Evolutionary conservation across 805 yeast genomes (phyloP).

Genomic region (Saccharomycopsis vini): DNA sequence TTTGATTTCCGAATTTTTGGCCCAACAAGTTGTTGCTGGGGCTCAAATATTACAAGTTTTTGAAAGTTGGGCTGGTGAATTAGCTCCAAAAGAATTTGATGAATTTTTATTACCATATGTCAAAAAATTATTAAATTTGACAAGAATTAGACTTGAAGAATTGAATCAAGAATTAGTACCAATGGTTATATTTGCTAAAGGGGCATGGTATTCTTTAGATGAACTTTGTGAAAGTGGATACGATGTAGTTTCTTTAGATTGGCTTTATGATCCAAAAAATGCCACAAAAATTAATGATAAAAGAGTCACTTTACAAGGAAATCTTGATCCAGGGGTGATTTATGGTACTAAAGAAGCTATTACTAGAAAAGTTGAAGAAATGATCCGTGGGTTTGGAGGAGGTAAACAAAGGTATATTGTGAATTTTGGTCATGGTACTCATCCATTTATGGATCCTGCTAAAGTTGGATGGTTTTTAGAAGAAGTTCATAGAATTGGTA

Average conservation of each 20-base stretch:
- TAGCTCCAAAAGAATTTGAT: slow-evolving; percentile 80
- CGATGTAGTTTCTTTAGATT: slow-evolving; percentile 85
- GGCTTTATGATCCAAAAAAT: slow-evolving; percentile 78
- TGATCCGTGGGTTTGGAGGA: slow-evolving; percentile 90
- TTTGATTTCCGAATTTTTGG: slow-evolving; percentile 84
- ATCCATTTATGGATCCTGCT: slow-evolving; percentile 94
- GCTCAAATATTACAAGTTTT: slow-evolving; percentile 97
- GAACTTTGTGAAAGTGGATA: slow-evolving; percentile 74
- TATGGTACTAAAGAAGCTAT: slow-evolving; percentile 84
- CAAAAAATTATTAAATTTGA: slow-evolving; percentile 57
- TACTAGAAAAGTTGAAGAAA: slow-evolving; percentile 68
- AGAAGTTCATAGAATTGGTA: slow-evolving; percentile 79
- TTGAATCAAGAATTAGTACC: slow-evolving; percentile 72
- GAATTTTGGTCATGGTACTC: slow-evolving; percentile 97
- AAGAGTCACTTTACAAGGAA: slow-evolving; percentile 85
- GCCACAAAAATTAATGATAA: slow-evolving; percentile 70
- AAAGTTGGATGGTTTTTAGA: slow-evolving; percentile 75
- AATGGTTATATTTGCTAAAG: slow-evolving; percentile 85
- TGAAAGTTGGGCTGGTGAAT: slow-evolving; percentile 97
- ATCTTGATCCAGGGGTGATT: slow-evolving; percentile 89
- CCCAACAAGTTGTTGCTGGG: slow-evolving; percentile 93
- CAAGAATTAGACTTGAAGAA: slow-evolving; percentile 63
- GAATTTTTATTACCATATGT: slow-evolving; percentile 87
- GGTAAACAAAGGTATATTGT: slow-evolving; percentile 87
- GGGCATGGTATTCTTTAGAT: slow-evolving; percentile 94